These are phyloP conservation scores for Boechera divaricarpa DNA, from an alignment of 345 rosid species.

Conservation along the genomic window DNA sequence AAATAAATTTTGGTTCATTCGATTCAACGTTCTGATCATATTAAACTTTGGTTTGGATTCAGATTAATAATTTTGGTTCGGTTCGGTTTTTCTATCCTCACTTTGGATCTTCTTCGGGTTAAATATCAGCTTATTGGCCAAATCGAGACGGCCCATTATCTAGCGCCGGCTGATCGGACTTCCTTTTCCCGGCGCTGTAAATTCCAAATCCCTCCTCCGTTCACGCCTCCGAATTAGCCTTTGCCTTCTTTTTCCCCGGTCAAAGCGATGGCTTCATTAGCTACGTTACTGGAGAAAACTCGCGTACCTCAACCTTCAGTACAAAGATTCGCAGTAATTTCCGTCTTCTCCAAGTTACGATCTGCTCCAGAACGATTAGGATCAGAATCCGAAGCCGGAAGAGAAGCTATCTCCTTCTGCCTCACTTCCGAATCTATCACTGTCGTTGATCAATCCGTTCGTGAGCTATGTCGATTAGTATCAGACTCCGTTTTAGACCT, in stretches of 20 bases:
- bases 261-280: conserved; percentile 62
- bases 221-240: conserved; percentile 17
- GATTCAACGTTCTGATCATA: no score
- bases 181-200: conserved; percentile 12
- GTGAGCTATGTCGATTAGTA: conserved; percentile 86
- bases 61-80: not conserved
- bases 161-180: not conserved
- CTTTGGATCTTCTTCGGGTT: no score
- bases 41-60: no score
- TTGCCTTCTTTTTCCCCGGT: conserved; percentile 12
- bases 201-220: conserved; percentile 1
- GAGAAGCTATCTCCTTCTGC: conserved; percentile 72
- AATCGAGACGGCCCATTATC: conserved; percentile 8
- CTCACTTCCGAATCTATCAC: conserved; percentile 63
- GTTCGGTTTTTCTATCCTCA: not conserved
- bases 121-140: conserved; percentile 7
- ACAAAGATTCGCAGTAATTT: conserved; percentile 73
- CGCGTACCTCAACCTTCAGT: conserved; percentile 83
- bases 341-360: conserved; percentile 82
- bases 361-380: conserved; percentile 57
- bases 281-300: conserved; percentile 69
- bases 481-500: conserved; percentile 59
- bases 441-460: conserved; percentile 88
- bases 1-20: no score
- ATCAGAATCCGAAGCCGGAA: conserved; percentile 67